phyloP scores from a whole-genome alignment of 2,329 filamentous ascomycete genomes.

The Colletotrichum kahawae region DNA sequence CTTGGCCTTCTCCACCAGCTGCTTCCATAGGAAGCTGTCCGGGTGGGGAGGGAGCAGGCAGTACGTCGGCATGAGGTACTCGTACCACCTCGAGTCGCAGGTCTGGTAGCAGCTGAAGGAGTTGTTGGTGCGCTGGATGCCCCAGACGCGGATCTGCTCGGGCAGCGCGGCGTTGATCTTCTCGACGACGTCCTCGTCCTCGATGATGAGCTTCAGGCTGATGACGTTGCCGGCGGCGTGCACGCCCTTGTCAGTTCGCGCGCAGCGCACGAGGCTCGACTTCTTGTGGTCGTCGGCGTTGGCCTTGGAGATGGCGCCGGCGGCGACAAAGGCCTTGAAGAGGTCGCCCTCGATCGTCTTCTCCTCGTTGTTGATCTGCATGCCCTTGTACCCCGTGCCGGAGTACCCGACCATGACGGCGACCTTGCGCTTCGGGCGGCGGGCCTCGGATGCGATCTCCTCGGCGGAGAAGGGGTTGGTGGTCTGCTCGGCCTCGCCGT shows the following conservation, averaged over 20 bases:
- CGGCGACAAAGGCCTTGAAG: slow-evolving; percentile 88
- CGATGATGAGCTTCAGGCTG: slow-evolving; percentile 92
- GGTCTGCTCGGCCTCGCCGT: slow-evolving; percentile 26
- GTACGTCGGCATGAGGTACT: slow-evolving; percentile 94
- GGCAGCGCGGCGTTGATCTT: slow-evolving; percentile 90
- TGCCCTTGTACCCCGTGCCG: slow-evolving; percentile 94
- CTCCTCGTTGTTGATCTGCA: slow-evolving; percentile 85
- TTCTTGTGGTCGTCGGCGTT: slow-evolving; percentile 98
- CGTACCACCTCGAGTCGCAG: slow-evolving; percentile 95
- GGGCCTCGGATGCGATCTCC: slow-evolving; percentile 86
- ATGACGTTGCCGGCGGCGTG: slow-evolving; percentile 96
- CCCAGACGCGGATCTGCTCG: slow-evolving; percentile 93
- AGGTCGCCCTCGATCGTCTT: slow-evolving; percentile 97
- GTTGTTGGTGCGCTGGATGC: slow-evolving; percentile 86
- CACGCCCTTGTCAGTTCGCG: slow-evolving; percentile 95
- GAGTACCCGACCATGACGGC: slow-evolving; percentile 96
- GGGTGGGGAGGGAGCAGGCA: slow-evolving; percentile 92
- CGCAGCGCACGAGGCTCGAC: slow-evolving; percentile 90
- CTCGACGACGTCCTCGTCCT: slow-evolving; percentile 84
- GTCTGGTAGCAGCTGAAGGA: slow-evolving; percentile 94
- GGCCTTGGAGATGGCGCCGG: slow-evolving; percentile 93
- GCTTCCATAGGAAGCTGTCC: slow-evolving; percentile 82
- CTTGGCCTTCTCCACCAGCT: slow-evolving; percentile 78
- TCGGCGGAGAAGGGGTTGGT: slow-evolving; percentile 67
- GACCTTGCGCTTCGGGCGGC: slow-evolving; percentile 93